Evolutionary conservation across 331 rosid genomes (phyloP).

Genomic region (Cydonia oblonga): DNA sequence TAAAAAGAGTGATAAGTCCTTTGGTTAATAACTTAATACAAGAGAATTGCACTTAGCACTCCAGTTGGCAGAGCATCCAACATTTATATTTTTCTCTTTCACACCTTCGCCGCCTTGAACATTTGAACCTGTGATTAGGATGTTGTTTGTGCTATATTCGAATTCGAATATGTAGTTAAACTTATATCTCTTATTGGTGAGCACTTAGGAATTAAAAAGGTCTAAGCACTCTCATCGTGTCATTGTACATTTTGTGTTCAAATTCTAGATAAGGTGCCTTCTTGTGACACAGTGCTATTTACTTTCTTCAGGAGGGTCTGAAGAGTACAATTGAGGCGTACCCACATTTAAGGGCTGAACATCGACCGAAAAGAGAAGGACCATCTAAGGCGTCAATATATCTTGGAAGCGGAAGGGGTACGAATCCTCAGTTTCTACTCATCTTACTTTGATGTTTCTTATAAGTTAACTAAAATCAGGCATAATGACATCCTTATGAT

Average conservation of each 20-base stretch:
- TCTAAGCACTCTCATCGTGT: neutral
- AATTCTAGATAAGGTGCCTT: neutral
- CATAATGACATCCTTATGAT: neutral
- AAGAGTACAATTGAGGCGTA: slow-evolving; percentile 70
- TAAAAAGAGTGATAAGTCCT: neutral
- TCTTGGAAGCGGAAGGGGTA: slow-evolving; percentile 85
- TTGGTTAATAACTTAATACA: neutral
- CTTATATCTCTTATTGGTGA: neutral
- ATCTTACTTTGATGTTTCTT: neutral
- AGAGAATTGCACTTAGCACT: neutral
- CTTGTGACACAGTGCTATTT: neutral
- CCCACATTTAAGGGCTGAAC: slow-evolving; percentile 68
- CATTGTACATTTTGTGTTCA: neutral
- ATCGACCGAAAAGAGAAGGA: slow-evolving; percentile 49
- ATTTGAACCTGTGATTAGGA: neutral
- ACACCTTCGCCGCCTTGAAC: neutral
- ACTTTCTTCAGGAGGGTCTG: slow-evolving; percentile 71
- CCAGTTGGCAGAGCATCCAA: neutral
- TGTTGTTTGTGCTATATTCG: neutral
- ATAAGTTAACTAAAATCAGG: neutral
- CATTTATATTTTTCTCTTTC: neutral
- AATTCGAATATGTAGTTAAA: neutral
- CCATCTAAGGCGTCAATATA: slow-evolving; percentile 71
- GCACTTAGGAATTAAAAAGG: neutral
- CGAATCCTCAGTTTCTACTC: slow-evolving; percentile 5